A percentile compares a stretch with the other conserved stretches of the same genome.
phyloP scores from a whole-genome alignment of 345 rosid species.

The Arabidopsis thaliana region TAIR10.1 NC_003075.7:17742001-17742500 shows the following conservation, averaged over 20 bases:
- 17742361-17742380: conserved; percentile 45
- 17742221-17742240: conserved; percentile 38
- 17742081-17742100: conserved; percentile 47
- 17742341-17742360: conserved; percentile 47
- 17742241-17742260: conserved; percentile 23
- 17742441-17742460: neutral
- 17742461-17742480: neutral
- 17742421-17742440: conserved; percentile 7
- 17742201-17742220: conserved; percentile 45
- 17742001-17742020: conserved; percentile 59
- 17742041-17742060: conserved; percentile 57
- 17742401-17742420: neutral
- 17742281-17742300: conserved; percentile 42
- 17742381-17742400: conserved; percentile 18
- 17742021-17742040: conserved; percentile 51
- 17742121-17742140: conserved; percentile 60
- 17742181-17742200: conserved; percentile 60
- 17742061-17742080: conserved; percentile 53
- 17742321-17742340: conserved; percentile 43
- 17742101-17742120: conserved; percentile 60
- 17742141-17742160: conserved; percentile 64
- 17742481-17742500: neutral
- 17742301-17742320: conserved; percentile 38
- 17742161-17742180: conserved; percentile 86
- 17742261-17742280: conserved; percentile 39